These are phyloP conservation scores for Ramularia endophylla DNA, from an alignment of 2,329 filamentous ascomycete species.

Conservation along the genomic window DNA sequence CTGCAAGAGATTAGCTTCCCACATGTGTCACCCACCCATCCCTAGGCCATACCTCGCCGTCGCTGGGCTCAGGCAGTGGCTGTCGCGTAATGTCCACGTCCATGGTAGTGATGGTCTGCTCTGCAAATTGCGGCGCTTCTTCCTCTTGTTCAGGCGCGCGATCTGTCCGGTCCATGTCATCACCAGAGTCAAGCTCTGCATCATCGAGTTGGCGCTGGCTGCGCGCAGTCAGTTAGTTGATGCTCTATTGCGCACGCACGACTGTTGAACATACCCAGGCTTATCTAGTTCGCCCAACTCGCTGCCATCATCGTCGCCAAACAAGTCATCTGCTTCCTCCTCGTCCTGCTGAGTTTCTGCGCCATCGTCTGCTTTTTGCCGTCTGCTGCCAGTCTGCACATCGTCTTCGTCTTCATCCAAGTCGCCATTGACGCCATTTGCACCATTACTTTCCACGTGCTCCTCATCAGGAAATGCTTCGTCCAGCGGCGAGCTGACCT, in stretches of 20 bases:
- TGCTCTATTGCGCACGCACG: background rate
- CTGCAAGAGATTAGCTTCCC: constrained; percentile 34
- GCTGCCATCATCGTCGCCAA: constrained; percentile 40
- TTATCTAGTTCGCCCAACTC: constrained; percentile 17
- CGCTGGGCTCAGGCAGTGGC: constrained; percentile 62
- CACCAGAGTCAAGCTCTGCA: constrained; percentile 57
- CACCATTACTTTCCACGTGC: constrained; percentile 7
- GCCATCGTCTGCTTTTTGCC: constrained; percentile 13
- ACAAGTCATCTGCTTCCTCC: constrained; percentile 38
- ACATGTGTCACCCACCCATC: background rate
- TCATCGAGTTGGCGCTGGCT: constrained; percentile 45
- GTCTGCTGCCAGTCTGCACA: constrained; percentile 15
- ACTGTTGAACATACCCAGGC: constrained; percentile 19
- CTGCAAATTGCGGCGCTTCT: constrained; percentile 39
- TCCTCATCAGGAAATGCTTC: constrained; percentile 17
- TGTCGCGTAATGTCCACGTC: constrained; percentile 63
- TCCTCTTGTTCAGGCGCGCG: constrained; percentile 48
- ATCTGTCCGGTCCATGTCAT: constrained; percentile 59
- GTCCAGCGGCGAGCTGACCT: constrained; percentile 8
- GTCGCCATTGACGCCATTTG: constrained; percentile 13
- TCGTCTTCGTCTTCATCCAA: constrained; percentile 18
- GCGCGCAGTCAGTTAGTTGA: constrained; percentile 5
- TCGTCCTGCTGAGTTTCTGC: constrained; percentile 25
- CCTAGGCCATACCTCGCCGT: constrained; percentile 54
- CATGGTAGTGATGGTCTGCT: constrained; percentile 48